Percentiles rank a stretch among this genome's conserved stretches.
Conservation (phyloP, 176 grass and related monocot species). For the Avena insularis region DNA sequence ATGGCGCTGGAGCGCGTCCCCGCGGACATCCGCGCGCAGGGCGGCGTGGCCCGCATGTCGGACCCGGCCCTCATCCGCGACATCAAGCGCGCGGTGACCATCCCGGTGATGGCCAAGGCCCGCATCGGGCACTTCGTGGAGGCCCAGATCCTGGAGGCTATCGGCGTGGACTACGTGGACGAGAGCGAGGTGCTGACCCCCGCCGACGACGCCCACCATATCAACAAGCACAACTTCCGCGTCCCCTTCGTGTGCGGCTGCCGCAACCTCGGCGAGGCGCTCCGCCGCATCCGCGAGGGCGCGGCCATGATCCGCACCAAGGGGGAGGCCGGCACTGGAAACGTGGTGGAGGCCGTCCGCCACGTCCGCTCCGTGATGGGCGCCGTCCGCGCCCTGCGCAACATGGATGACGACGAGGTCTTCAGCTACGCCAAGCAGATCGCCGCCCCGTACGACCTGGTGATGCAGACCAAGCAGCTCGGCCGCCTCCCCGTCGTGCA, state of each 20-base stretch:
- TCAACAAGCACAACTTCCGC: conserved; percentile 83
- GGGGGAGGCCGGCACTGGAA: conserved; percentile 82
- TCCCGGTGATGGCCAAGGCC: conserved; percentile 97
- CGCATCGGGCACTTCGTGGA: conserved; percentile 92
- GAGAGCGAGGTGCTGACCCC: conserved; percentile 90
- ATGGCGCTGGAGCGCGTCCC: conserved; percentile 90
- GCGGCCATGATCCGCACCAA: conserved; percentile 92
- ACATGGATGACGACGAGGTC: conserved; percentile 75
- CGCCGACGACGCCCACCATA: conserved; percentile 75
- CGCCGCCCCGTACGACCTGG: conserved; percentile 60
- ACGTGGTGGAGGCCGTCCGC: conserved; percentile 76
- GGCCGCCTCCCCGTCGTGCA: conserved; percentile 66
- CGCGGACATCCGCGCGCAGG: conserved; percentile 75
- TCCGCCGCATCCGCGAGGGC: conserved; percentile 77
- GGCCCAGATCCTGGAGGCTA: conserved; percentile 75
- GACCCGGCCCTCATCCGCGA: conserved; percentile 79
- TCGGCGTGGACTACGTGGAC: conserved; percentile 87
- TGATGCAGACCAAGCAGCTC: conserved; percentile 77
- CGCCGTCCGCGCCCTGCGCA: conserved; percentile 52
- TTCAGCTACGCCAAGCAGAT: conserved; percentile 66
- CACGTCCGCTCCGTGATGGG: conserved; percentile 67
- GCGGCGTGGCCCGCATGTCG: conserved; percentile 80
- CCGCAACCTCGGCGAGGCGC: conserved; percentile 74
- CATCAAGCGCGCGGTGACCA: conserved; percentile 94
- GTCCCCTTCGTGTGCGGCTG: conserved; percentile 87